Evolutionary conservation across 345 rosid species (phyloP), one percentile per base, ranked within the genome.

Genomic region (Crucihimalaya himalaica): DNA sequence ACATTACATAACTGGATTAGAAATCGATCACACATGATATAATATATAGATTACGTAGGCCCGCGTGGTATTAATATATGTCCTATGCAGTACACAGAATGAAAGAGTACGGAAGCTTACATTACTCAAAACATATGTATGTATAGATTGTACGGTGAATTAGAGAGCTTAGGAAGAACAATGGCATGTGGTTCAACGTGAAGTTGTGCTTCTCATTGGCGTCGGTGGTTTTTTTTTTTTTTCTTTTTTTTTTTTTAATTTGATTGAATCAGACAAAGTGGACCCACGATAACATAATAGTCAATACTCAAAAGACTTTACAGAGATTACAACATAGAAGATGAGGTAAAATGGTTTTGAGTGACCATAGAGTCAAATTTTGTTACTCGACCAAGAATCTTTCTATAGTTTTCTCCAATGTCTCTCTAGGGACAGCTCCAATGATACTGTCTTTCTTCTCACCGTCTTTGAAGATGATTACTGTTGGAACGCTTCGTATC

Each of bases 401-500:
- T 80, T 86, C 86, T 42, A 89, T 83, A 82, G 76, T 71, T 81
- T 86, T 66, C 63, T 79, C 77, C 78, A 89, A 74, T n/a, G 88
- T 89, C 56, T 82, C 81, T 78, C 70, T 89, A 39, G 96, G 89
- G 18, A 89, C 93, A 50, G 96, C 88, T 73, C 96, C 93, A 1
- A 89, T 84, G 20, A 89, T 81, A 32, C 86, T 73, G 50, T 89
- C 93, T 79, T 85, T 87, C 85, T 89, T 89, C 82, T 89, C 92
- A 13, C 96, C 96, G 25, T 71, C 77, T 67, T 63, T 80, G 71
- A 89, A 89, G 46, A 89, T 76, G 20, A 89, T 84, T 10, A 87
- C 81, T 0, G 96, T 86, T 0, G 96, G 96, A 42, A 89, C 86
- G 75, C 96, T 89, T 45, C 89, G 82, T 31, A 89, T 85, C 32